Evolutionary conservation across 2,329 filamentous ascomycete species (phyloP).

Genomic region (Calonectria pteridis): DNA sequence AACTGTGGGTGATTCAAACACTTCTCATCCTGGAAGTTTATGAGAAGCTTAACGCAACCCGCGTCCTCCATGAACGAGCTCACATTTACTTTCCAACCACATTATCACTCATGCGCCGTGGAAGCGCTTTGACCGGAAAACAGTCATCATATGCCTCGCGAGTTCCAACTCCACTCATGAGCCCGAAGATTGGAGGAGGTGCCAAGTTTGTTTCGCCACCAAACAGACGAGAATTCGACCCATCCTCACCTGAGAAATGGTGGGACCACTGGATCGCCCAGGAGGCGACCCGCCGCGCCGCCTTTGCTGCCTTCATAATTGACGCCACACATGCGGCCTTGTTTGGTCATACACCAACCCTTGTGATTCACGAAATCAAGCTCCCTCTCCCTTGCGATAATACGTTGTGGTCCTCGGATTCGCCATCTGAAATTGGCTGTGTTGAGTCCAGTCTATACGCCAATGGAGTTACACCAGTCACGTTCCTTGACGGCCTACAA

Average conservation of each 20-base stretch:
- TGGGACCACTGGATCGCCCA: slow-evolving; percentile 48
- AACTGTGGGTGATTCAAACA: slow-evolving; percentile 46
- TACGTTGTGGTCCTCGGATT: slow-evolving; percentile 46
- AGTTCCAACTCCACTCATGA: slow-evolving; percentile 39
- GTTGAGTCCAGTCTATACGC: slow-evolving; percentile 46
- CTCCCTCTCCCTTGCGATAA: slow-evolving; percentile 45
- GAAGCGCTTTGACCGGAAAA: slow-evolving; percentile 44
- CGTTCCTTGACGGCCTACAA: slow-evolving; percentile 44
- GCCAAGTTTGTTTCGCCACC: slow-evolving; percentile 27
- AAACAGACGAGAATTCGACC: slow-evolving; percentile 34
- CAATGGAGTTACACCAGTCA: slow-evolving; percentile 43
- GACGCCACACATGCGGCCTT: slow-evolving; percentile 45
- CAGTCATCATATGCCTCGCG: slow-evolving; percentile 43
- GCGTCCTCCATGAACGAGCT: slow-evolving; percentile 45
- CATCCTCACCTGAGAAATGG: slow-evolving; percentile 42
- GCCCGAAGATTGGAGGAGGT: slow-evolving; percentile 36
- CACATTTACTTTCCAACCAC: slow-evolving; percentile 47
- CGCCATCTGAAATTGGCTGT: slow-evolving; percentile 45
- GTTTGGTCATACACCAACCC: slow-evolving; percentile 45
- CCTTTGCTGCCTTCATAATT: slow-evolving; percentile 44
- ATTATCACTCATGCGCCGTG: slow-evolving; percentile 44
- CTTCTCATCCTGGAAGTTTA: slow-evolving; percentile 44
- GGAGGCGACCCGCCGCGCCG: slow-evolving; percentile 45
- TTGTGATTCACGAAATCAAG: slow-evolving; percentile 47
- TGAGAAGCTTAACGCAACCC: slow-evolving; percentile 45